A percentile compares a stretch with the other conserved stretches of the same genome.
phyloP scores from a whole-genome alignment of 805 yeast species.

The Clavispora santaluciae region DNA sequence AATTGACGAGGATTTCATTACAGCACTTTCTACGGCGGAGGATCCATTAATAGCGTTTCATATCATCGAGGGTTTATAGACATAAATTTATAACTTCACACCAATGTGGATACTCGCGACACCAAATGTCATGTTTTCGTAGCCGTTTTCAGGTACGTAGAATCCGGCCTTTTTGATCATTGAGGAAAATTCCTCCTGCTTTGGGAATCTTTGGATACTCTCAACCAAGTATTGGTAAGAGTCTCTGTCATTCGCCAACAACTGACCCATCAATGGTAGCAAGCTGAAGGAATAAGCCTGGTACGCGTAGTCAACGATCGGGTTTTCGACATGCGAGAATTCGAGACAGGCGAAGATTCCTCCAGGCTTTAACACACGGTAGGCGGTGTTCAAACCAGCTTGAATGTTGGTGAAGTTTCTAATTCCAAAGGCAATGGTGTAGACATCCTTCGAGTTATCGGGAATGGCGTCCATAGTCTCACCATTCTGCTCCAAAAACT shows the following conservation, averaged over 20 bases:
- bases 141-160: conserved; percentile 79
- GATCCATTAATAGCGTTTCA: conserved; percentile 23
- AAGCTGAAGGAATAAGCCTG: conserved; percentile 84
- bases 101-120: conserved; percentile 96
- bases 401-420: conserved; percentile 94
- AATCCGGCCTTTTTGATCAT: conserved; percentile 97
- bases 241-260: conserved; percentile 91
- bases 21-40: conserved; percentile 28
- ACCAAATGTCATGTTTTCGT: conserved; percentile 91
- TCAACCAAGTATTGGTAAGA: conserved; percentile 96
- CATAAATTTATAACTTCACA: conserved; percentile 58
- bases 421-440: conserved; percentile 96
- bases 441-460: conserved; percentile 86
- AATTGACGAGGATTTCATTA: conserved; percentile 15
- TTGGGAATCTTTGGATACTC: conserved; percentile 86
- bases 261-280: conserved; percentile 92
- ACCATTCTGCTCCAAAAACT: conserved; percentile 88
- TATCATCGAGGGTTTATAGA: conserved; percentile 12
- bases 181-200: conserved; percentile 80
- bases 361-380: conserved; percentile 93
- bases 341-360: conserved; percentile 97
- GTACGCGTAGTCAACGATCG: conserved; percentile 67
- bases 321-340: conserved; percentile 86
- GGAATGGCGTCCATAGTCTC: conserved; percentile 80
- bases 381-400: conserved; percentile 91